Evolutionary conservation across 2,329 filamentous ascomycete species (phyloP), one percentile per base, ranked within the genome.

Genomic region (Lasiodiplodia sp.): DNA sequence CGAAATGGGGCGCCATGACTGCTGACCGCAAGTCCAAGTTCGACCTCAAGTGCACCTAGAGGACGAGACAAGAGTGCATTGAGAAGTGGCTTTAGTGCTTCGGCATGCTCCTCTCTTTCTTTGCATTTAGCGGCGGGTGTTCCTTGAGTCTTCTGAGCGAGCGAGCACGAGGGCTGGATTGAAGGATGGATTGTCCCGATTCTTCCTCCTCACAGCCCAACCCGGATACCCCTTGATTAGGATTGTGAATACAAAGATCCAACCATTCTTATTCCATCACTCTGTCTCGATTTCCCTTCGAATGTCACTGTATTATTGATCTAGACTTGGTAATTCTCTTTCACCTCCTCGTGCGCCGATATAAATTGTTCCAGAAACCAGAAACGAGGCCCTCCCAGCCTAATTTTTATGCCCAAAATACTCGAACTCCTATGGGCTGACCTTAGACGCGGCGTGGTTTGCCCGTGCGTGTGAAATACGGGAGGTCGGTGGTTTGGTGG

Each of bases 1-100:
- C 85, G 44, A 85, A 90, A 73, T 92, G 90, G 90, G 90, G 90
- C 74, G 87, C 88, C 52, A 91, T 89, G 85, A 88, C 84, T 52
- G 82, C 84, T 0, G 84, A 89, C 70, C 83, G 89, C 73, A 83
- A 81, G 75, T 69, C 82, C 70, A 91, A 91, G 83, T 91, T 84
- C 76, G 75, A 80, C 66, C 77, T 84, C 21, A 56, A 25, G 23
- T 68, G 67, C 67, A 57, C 37, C 2, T 68, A 57, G 38, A 40
- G 40, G 57, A 49, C 34, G 10, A 28, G 40, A 44, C 16, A 18
- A 44, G 40, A n/a, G 51, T 16, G 12, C 21, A 53, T 53, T 53
- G 23, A 52, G 18, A 7, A 44, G 51, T 16, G 12, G 8, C 25
- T 53, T 53, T 5, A 25, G 3, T 21, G n/a, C n/a, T 52, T 14